Percentiles rank a stretch among this genome's conserved stretches.
Conservation (phyloP, 345 rosid species). For the Brassica incana region DNA sequence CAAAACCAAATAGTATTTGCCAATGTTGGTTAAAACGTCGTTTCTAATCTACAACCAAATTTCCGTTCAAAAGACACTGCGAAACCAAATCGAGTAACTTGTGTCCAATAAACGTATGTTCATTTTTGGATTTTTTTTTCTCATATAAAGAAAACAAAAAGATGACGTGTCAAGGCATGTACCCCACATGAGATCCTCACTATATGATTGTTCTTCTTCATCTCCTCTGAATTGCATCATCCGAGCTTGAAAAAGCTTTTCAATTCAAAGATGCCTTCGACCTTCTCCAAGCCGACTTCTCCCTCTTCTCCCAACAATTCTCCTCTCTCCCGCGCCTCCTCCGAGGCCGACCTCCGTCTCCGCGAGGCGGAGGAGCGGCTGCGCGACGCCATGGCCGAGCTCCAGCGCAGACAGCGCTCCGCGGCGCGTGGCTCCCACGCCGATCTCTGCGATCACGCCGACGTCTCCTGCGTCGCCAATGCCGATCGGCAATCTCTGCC, state of each 20-base stretch:
- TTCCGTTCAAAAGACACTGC: no score
- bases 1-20: no score
- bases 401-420: conserved; percentile 74
- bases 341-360: conserved; percentile 66
- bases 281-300: conserved; percentile 39
- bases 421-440: conserved; percentile 49
- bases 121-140: neutral
- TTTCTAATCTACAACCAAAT: no score
- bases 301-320: conserved; percentile 21
- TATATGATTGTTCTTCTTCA: neutral
- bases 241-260: neutral
- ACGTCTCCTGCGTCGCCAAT: conserved; percentile 90
- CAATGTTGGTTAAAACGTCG: no score
- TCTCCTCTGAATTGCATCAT: neutral
- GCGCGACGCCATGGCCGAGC: conserved; percentile 85
- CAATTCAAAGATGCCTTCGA: conserved; percentile 13
- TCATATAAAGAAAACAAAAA: neutral
- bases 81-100: no score
- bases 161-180: neutral
- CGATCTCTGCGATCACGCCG: conserved; percentile 75
- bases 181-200: neutral
- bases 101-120: no score
- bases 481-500: conserved; percentile 98
- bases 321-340: conserved; percentile 29
- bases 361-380: conserved; percentile 94